Percentiles rank a stretch among this genome's conserved stretches.
phyloP scores from a whole-genome alignment of 352 stramenopile species.

The Peronospora tabacina region DNA sequence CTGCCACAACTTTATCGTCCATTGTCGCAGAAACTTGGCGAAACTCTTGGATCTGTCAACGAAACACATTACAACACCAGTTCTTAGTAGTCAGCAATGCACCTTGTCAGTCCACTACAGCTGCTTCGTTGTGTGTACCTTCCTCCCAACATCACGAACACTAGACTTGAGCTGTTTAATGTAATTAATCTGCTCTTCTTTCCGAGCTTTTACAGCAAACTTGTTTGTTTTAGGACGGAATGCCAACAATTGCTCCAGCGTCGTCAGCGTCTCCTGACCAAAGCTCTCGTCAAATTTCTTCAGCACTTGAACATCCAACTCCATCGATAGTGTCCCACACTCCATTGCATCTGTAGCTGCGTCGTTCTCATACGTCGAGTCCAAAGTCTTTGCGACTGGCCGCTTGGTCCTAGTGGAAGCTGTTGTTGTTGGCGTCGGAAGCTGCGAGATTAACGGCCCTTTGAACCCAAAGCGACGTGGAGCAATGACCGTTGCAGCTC shows the following conservation, averaged over 20 bases:
- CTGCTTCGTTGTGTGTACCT: slow-evolving; percentile 16
- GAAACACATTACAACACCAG: slow-evolving; percentile 1
- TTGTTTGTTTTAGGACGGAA: slow-evolving; percentile 60
- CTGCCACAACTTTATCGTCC: slow-evolving; percentile 30
- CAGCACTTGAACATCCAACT: slow-evolving; percentile 25
- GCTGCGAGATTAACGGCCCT: slow-evolving; percentile 26
- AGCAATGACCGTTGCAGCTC: slow-evolving; percentile 5
- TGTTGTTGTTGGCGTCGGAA: slow-evolving; percentile 3
- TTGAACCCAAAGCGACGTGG: slow-evolving; percentile 35
- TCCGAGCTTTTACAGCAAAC: slow-evolving; percentile 47
- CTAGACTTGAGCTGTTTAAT: slow-evolving; percentile 48
- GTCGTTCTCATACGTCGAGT: neutral
- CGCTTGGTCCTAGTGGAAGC: slow-evolving; percentile 1
- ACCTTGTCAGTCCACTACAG: neutral
- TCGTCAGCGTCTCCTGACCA: slow-evolving; percentile 23
- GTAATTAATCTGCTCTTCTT: slow-evolving; percentile 50
- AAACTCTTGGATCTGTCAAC: slow-evolving; percentile 33
- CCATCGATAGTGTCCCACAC: neutral
- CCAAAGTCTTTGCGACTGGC: neutral
- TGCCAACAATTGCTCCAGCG: slow-evolving; percentile 48
- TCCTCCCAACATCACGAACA: slow-evolving; percentile 30
- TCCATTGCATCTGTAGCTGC: neutral
- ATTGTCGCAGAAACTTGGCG: slow-evolving; percentile 20
- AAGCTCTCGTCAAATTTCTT: slow-evolving; percentile 35
- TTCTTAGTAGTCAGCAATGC: neutral